Base-by-base conservation (phyloP, 306 rosid genomes). In the Vigna reflexopilosa region DNA sequence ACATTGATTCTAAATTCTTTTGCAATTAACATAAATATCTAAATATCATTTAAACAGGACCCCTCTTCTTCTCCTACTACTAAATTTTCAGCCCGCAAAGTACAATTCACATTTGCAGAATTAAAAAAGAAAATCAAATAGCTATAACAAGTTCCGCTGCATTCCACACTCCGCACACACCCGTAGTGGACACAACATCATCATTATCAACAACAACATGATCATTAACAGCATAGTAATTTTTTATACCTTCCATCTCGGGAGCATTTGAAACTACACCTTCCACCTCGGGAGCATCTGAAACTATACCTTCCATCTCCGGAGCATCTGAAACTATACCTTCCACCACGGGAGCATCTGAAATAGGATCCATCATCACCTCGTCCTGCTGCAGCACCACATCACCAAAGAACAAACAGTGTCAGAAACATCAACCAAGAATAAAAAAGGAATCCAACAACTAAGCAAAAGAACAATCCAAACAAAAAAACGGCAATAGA, bases 351-450 rank as follows among this genome's bases (percentile, higher is more conserved):
- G 84, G 76, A 28, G 72, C 36, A 76, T 84, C 84, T 4, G 86
- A 66, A 80, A 42, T 45, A 3, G 88, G 84, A 42, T 84, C 90
- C 47, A 47, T 75, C 83, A 83, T 89, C 84, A 84, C 90, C n/a
- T 80, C 82, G 74, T 45, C 67, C 67, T 7, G 36, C 13, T 58
- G 47, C 62, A 11, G 42, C 68, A 68, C 19, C 80, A 62, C 49
- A 44, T 68, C 32, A 9, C 47, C 11, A 40, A 52, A 17, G 1
- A 52, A 28, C 19, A 59, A 59, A 30, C 19, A 38, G 76, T 11
- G 59, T 65, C 79, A 75, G 70, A 56, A 73, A 44, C 69, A 64
- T 6, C 66, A 17, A 6, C 3, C 10, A 28, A n/a, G 15, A 6
- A 28, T 26, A 54, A 34, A 54, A 71, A 70, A 76, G 79, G 0